Conservation (phyloP, 345 rosid species). For the Linum trigynum region DNA sequence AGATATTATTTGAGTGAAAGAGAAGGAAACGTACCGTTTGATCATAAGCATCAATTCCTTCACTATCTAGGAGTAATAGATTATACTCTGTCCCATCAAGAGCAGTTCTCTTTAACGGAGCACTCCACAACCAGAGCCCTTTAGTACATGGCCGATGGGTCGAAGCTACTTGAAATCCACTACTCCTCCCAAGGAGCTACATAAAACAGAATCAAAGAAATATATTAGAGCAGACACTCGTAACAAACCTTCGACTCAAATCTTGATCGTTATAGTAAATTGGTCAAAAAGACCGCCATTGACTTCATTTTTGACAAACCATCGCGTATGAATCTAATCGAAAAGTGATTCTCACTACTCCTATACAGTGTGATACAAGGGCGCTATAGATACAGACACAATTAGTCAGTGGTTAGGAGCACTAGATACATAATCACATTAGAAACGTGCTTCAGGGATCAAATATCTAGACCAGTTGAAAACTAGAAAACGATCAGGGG, state of each 20-base stretch:
- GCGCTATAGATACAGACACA: too few species aligned
- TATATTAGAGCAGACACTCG: background rate
- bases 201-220: background rate
- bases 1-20: background rate
- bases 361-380: background rate
- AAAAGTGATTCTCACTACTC: too few species aligned
- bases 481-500: background rate
- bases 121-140: conserved; percentile 46
- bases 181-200: conserved; percentile 32
- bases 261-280: background rate
- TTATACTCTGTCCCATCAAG: conserved; percentile 34
- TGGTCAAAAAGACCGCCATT: background rate
- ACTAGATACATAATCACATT: background rate
- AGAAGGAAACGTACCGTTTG: conserved; percentile 1
- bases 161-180: conserved; percentile 33
- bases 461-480: background rate
- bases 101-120: conserved; percentile 29
- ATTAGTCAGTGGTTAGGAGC: too few species aligned
- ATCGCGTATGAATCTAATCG: too few species aligned
- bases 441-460: background rate
- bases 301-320: too few species aligned
- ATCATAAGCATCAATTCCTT: conserved; percentile 26
- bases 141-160: conserved; percentile 25
- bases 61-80: conserved; percentile 30
- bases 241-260: too few species aligned